These are phyloP conservation scores for Globisporangium cederbergense DNA, from an alignment of 352 stramenopile genomes.

Conservation along the genomic window DNA sequence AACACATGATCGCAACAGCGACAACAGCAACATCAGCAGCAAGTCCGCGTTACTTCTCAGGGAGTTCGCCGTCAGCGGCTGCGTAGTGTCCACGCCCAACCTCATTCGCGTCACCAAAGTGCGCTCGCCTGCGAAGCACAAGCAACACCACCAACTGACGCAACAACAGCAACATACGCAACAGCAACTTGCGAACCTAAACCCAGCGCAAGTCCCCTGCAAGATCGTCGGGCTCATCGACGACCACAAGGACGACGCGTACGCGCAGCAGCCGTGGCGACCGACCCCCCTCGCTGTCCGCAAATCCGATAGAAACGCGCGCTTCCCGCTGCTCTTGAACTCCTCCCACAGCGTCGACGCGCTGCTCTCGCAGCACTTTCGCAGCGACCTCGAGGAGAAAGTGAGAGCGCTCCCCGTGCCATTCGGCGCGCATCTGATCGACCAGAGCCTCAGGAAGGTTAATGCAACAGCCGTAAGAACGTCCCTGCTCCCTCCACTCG, in stretches of 20 bases:
- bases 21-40: not conserved
- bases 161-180: not conserved
- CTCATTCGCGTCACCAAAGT: not conserved
- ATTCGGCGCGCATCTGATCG: not conserved
- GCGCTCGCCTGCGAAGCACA: not conserved
- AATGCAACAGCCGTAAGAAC: not conserved
- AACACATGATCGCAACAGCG: not conserved
- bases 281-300: not conserved
- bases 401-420: not conserved
- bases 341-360: constrained; percentile 2
- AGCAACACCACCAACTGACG: not conserved
- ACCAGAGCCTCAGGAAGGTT: not conserved
- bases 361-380: constrained; percentile 3
- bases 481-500: not conserved
- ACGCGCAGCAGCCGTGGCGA: not conserved
- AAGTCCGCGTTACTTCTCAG: not conserved
- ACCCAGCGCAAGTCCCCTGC: not conserved
- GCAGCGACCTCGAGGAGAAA: constrained; percentile 1
- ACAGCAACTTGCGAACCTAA: not conserved
- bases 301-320: not conserved
- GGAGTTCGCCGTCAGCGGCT: not conserved
- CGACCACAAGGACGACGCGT: not conserved
- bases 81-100: not conserved
- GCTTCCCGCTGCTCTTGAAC: not conserved
- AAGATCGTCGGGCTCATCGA: constrained; percentile 9